A percentile compares a stretch with the other conserved stretches of the same genome.
Evolutionary conservation across 2,329 filamentous ascomycete genomes (phyloP).

Genomic region (Trichoderma afroharzianum): DNA sequence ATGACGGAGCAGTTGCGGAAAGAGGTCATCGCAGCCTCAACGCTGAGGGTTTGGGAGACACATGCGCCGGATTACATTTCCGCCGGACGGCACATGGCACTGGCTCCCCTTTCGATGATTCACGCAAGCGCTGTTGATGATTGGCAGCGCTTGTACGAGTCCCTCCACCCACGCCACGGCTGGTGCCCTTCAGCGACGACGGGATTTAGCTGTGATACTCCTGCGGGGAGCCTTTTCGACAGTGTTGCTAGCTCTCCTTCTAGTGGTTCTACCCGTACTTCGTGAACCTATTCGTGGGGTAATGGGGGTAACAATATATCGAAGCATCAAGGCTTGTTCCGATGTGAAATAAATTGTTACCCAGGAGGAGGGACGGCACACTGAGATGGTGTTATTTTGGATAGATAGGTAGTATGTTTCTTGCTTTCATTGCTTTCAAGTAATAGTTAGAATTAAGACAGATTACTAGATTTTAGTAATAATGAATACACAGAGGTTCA

Average conservation of each 20-base stretch:
- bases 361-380: neutral
- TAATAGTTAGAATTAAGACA: neutral
- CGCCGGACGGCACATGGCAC: conserved; percentile 29
- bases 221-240: no score
- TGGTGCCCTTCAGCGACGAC: no score
- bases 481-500: neutral
- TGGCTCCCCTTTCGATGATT: conserved; percentile 23
- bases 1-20: conserved; percentile 21
- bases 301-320: neutral
- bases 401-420: neutral
- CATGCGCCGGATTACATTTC: conserved; percentile 27
- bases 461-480: neutral
- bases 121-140: no score
- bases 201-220: no score
- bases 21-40: conserved; percentile 27
- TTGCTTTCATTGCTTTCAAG: neutral
- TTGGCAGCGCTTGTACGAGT: no score
- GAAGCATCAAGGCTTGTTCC: neutral
- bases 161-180: no score
- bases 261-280: no score
- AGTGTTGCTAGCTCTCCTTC: no score
- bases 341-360: neutral
- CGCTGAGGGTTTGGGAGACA: conserved; percentile 29
- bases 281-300: no score
- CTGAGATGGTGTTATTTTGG: neutral